These are phyloP conservation scores for Colletotrichum falcatum DNA, from an alignment of 2,329 filamentous ascomycete genomes.

Conservation along the genomic window DNA sequence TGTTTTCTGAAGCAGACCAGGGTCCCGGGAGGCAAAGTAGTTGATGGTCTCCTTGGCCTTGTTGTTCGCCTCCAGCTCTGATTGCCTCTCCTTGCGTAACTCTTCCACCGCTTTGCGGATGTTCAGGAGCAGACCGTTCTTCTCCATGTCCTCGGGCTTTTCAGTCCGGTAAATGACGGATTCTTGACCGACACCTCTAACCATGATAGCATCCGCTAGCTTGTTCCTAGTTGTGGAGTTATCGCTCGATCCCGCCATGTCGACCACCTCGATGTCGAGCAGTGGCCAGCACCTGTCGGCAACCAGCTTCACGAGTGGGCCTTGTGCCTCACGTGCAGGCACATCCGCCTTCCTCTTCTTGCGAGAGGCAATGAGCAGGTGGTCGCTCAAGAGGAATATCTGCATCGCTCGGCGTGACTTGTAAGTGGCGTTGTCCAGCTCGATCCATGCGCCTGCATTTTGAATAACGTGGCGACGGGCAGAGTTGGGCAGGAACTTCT, in stretches of 20 bases:
- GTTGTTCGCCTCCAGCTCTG: slow-evolving; percentile 88
- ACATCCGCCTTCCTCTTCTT: slow-evolving; percentile 92
- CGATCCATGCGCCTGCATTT: slow-evolving; percentile 93
- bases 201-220: slow-evolving; percentile 87
- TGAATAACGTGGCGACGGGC: slow-evolving; percentile 94
- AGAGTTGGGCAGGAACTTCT: slow-evolving; percentile 93
- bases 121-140: slow-evolving; percentile 83
- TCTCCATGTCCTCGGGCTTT: slow-evolving; percentile 82
- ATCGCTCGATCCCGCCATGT: slow-evolving; percentile 78
- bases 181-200: slow-evolving; percentile 86
- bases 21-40: slow-evolving; percentile 84
- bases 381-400: slow-evolving; percentile 93
- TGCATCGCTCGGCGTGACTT: slow-evolving; percentile 91
- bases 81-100: slow-evolving; percentile 84
- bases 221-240: slow-evolving; percentile 66
- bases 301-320: slow-evolving; percentile 79
- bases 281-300: slow-evolving; percentile 96
- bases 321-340: slow-evolving; percentile 57
- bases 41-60: slow-evolving; percentile 87
- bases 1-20: slow-evolving; percentile 80
- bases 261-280: slow-evolving; percentile 91
- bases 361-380: slow-evolving; percentile 88
- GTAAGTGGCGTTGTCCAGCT: slow-evolving; percentile 97
- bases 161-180: slow-evolving; percentile 96
- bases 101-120: slow-evolving; percentile 95